These are phyloP conservation scores for Fusarium kyushuense DNA, from an alignment of 2,329 filamentous ascomycete genomes.

Conservation along the genomic window DNA sequence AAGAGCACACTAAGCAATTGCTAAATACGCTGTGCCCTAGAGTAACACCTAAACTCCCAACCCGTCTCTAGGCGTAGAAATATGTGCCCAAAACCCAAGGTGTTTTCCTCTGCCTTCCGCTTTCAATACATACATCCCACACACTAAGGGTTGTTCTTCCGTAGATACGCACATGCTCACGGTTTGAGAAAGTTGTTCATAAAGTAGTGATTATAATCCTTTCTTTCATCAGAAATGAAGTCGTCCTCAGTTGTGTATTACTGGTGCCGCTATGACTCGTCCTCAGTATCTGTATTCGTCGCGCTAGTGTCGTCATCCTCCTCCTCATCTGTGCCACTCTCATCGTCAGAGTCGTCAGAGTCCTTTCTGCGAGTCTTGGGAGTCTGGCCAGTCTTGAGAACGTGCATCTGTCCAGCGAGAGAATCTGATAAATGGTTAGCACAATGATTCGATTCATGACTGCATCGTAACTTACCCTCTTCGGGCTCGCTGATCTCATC, in stretches of 20 bases:
- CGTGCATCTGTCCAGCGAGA: slow-evolving; percentile 89
- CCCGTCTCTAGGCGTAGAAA: slow-evolving; percentile 32
- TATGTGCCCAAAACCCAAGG: slow-evolving; percentile 26
- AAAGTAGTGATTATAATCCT: slow-evolving; percentile 22
- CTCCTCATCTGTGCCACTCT: slow-evolving; percentile 82
- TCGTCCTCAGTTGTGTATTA: slow-evolving; percentile 68
- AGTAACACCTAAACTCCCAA: slow-evolving; percentile 38
- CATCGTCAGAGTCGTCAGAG: slow-evolving; percentile 76
- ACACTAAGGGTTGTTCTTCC: slow-evolving; percentile 8
- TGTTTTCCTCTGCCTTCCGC: slow-evolving; percentile 14
- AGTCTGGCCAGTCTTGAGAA: slow-evolving; percentile 78
- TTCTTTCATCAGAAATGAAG: slow-evolving; percentile 20
- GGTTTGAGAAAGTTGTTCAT: slow-evolving; percentile 6
- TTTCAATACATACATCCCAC: slow-evolving; percentile 33
- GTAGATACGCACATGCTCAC: slow-evolving; percentile 25
- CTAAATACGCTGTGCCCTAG: slow-evolving; percentile 25
- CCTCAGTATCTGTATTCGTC: slow-evolving; percentile 77
- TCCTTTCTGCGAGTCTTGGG: slow-evolving; percentile 69
- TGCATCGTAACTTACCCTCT: slow-evolving; percentile 75
- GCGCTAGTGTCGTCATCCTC: slow-evolving; percentile 74
- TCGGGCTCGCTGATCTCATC: slow-evolving; percentile 98
- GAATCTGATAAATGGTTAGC: slow-evolving; percentile 71
- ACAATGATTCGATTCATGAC: not conserved
- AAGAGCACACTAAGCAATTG: slow-evolving; percentile 24
- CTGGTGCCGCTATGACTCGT: slow-evolving; percentile 59